Evolutionary conservation across 805 yeast species (phyloP).

Genomic region (Ascoidea rubescens): DNA sequence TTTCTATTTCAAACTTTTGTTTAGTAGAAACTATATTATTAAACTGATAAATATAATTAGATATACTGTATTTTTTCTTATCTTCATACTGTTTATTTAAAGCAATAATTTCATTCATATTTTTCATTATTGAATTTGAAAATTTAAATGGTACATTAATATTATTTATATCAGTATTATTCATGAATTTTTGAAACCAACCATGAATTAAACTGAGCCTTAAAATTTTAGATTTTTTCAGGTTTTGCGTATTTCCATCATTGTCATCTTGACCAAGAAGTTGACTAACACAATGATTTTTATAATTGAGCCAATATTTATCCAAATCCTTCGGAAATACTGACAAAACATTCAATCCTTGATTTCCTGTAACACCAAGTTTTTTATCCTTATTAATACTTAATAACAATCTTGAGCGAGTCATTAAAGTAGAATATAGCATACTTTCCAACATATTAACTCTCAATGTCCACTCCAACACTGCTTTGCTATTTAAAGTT

Average conservation of each 20-base stretch:
- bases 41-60: too few species aligned
- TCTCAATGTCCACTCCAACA: conserved; percentile 9
- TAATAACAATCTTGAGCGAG: neutral
- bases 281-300: neutral
- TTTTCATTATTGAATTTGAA: neutral
- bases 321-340: conserved; percentile 6
- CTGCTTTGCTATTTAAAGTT: conserved; percentile 3
- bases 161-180: too few species aligned
- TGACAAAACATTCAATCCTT: neutral
- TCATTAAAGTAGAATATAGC: conserved; percentile 4
- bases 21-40: too few species aligned
- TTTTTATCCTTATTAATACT: neutral
- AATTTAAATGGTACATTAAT: neutral
- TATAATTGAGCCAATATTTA: conserved; percentile 2
- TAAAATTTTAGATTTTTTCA: too few species aligned
- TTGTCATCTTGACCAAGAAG: neutral
- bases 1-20: too few species aligned
- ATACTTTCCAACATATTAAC: conserved; percentile 8
- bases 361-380: too few species aligned
- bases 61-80: too few species aligned
- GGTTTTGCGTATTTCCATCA: neutral
- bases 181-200: neutral
- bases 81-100: too few species aligned
- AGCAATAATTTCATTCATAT: too few species aligned
- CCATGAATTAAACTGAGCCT: neutral